Base-by-base conservation (phyloP, 768 basidiomycete species). In the Suillus spraguei region DNA sequence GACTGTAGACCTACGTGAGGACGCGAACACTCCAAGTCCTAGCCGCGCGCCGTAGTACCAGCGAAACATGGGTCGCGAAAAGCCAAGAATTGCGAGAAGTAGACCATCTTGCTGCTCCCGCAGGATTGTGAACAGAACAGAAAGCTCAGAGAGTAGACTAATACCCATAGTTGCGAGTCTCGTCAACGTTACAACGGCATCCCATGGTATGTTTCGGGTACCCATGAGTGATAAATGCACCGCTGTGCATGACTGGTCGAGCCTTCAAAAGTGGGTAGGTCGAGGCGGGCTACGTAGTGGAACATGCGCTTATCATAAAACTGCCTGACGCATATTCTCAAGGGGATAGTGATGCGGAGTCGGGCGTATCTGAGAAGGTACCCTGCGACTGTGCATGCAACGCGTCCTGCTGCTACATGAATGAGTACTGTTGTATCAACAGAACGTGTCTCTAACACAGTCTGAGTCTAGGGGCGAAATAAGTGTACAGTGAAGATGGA, bases 191-290 rank as follows among this genome's bases (percentile, higher is more conserved):
- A 74, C 71, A 39, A 92, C 78, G 9, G 85, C 85, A 42, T 82
- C 79, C 83, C 88, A 91, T 9, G 86, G 86, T 39, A 88, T 79
- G 55, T 77, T 83, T 4, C n/a, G n/a, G n/a, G 76, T 71, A 60
- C 66, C 78, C 59, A 76, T 73, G 7, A 83, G 0, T 13, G 79
- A 17, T 74, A n/a, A n/a, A n/a, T n/a, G 76, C 4, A 76, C 77
- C n/a, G 82, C 79, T 90, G 90, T 22, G 83, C 78, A 66, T 87
- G 87, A 5, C 91, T 79, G 9, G 82, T 81, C 11, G 87, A 81
- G 72, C 92, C 89, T 61, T 87, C 82, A 63, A 85, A 92, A 0
- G 91, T 91, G 1, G 91, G 90, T 2, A 92, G 79, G 72, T 94
- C 91, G 35, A 94, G 81, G 7, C 91, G 83, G n/a, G 83, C 85